Conservation (phyloP, 1,284 basidiomycete genomes). For the Apiotrichum akiyoshidainum region DNA sequence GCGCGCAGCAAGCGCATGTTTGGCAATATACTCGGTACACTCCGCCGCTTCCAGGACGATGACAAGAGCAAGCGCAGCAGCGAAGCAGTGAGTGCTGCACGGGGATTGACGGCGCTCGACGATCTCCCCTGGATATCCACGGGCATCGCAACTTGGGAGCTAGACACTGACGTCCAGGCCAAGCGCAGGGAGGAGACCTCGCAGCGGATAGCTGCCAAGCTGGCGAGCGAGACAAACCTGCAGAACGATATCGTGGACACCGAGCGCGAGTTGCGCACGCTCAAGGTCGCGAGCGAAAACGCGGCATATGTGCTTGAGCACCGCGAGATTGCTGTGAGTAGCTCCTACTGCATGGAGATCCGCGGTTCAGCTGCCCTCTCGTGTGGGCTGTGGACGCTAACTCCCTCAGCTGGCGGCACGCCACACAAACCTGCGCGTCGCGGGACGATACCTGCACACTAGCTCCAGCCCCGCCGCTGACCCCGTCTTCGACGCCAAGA, state of each 20-base stretch:
- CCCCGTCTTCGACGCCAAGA: conserved; percentile 20
- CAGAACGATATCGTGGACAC: conserved; percentile 40
- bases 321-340: conserved; percentile 43
- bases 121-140: too few relatives aligned
- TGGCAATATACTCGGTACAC: conserved; percentile 48
- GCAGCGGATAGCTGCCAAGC: conserved; percentile 41
- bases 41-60: conserved; percentile 49
- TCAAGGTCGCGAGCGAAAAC: conserved; percentile 39
- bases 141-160: not conserved
- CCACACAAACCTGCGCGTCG: conserved; percentile 34
- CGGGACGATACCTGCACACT: conserved; percentile 41
- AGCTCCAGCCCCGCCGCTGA: conserved; percentile 17
- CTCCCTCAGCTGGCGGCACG: conserved; percentile 36
- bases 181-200: conserved; percentile 45
- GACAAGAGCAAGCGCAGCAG: conserved; percentile 41
- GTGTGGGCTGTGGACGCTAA: not conserved
- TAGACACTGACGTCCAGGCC: conserved; percentile 24
- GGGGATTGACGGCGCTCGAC: too few relatives aligned
- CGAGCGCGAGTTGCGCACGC: conserved; percentile 41
- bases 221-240: conserved; percentile 38
- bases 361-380: not conserved
- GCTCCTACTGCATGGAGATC: too few relatives aligned
- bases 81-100: conserved; percentile 40
- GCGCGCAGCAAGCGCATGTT: conserved; percentile 46
- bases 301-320: conserved; percentile 40